phyloP scores from a whole-genome alignment of 2,329 filamentous ascomycete genomes.

The Fusarium stilboides region DNA sequence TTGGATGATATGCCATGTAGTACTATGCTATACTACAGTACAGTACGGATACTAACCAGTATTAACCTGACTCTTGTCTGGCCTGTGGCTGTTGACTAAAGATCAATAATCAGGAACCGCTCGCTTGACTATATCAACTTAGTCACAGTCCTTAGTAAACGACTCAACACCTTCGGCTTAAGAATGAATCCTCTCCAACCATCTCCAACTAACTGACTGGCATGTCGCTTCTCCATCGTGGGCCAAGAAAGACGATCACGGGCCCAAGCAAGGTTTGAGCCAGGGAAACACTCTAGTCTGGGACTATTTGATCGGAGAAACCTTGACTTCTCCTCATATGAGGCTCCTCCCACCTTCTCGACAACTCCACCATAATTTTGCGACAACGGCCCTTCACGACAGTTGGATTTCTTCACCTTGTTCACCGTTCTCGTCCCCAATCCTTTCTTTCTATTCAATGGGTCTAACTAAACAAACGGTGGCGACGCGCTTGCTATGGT shows the following conservation, averaged over 20 bases:
- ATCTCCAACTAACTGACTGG: constrained; percentile 19
- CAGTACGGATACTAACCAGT: not conserved
- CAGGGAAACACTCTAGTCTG: constrained; percentile 2
- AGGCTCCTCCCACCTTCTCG: constrained; percentile 38
- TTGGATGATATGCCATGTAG: not conserved
- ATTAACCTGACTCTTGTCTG: constrained; percentile 6
- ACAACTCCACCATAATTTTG: constrained; percentile 42
- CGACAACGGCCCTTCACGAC: constrained; percentile 42
- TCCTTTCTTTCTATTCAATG: constrained; percentile 1
- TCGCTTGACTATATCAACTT: not conserved
- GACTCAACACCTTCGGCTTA: constrained; percentile 4
- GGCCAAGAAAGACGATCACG: constrained; percentile 2
- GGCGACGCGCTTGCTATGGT: constrained; percentile 30
- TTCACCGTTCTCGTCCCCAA: constrained; percentile 11
- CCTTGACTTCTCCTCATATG: constrained; percentile 30
- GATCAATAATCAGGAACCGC: not conserved
- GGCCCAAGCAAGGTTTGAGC: constrained; percentile 5
- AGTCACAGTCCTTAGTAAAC: constrained; percentile 11
- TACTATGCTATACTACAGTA: not conserved
- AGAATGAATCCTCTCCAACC: constrained; percentile 19
- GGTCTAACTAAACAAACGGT: constrained; percentile 20
- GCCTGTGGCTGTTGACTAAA: constrained; percentile 4
- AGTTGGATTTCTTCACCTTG: constrained; percentile 29
- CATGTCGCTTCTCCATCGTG: not conserved
- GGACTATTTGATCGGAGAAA: constrained; percentile 25